Conservation (phyloP, 2,329 filamentous ascomycete species). For the Cordyceps cicadae region DNA sequence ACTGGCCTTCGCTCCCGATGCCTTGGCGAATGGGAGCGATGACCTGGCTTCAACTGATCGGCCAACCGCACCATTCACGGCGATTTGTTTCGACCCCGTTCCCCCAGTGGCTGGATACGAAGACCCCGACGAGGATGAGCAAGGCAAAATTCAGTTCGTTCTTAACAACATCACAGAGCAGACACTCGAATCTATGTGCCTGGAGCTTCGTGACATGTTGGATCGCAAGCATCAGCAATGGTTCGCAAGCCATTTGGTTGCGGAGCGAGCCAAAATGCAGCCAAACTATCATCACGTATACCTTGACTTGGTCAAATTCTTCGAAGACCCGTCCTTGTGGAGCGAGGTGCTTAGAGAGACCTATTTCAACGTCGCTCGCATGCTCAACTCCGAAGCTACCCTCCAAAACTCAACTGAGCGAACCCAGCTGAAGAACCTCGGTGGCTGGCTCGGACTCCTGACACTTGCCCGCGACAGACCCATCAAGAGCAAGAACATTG, state of each 20-base stretch:
- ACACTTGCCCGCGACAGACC: constrained; percentile 91
- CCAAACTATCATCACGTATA: constrained; percentile 95
- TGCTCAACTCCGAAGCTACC: constrained; percentile 85
- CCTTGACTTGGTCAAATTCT: constrained; percentile 75
- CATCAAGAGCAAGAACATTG: constrained; percentile 92
- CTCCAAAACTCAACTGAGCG: constrained; percentile 78
- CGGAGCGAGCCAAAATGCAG: constrained; percentile 93
- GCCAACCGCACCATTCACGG: constrained; percentile 62
- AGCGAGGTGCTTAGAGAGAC: constrained; percentile 88
- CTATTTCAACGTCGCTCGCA: constrained; percentile 73
- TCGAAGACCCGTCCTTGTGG: constrained; percentile 73
- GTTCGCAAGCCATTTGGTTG: constrained; percentile 93
- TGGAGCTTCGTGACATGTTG: constrained; percentile 70
- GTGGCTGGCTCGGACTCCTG: constrained; percentile 84
- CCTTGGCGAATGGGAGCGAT: constrained; percentile 64
- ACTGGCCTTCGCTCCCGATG: constrained; percentile 34
- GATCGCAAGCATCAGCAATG: constrained; percentile 81
- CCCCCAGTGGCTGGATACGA: constrained; percentile 58
- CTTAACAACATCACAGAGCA: constrained; percentile 92
- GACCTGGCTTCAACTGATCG: constrained; percentile 52
- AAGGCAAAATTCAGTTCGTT: constrained; percentile 91
- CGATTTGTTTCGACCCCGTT: constrained; percentile 67
- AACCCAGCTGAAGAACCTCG: constrained; percentile 84
- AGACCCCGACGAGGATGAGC: constrained; percentile 74
- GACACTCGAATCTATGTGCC: constrained; percentile 76